Conservation (phyloP, 2,329 filamentous ascomycete genomes). For the Microsporum ferrugineum region DNA sequence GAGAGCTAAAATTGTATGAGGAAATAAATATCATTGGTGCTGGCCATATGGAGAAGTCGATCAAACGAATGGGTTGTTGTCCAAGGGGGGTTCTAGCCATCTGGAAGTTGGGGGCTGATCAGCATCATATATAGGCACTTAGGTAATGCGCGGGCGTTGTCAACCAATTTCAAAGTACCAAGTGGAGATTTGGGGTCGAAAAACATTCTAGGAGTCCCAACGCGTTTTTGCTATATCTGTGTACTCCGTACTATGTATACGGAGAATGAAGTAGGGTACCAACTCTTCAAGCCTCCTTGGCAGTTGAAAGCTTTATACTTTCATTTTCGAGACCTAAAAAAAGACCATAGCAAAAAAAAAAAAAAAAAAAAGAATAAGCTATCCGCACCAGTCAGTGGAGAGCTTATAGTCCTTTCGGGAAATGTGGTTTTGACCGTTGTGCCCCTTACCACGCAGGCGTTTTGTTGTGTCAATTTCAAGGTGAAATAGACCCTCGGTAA, state of each 20-base stretch:
- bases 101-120: conserved; percentile 2
- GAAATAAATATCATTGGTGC: conserved; percentile 5
- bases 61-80: conserved; percentile 2
- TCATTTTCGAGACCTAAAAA: background rate
- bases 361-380: background rate
- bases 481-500: background rate
- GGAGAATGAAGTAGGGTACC: background rate
- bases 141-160: background rate
- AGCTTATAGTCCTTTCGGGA: background rate
- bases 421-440: background rate
- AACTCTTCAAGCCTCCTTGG: conserved; percentile 3
- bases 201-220: background rate
- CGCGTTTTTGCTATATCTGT: background rate
- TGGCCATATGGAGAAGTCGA: conserved; percentile 4
- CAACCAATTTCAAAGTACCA: background rate
- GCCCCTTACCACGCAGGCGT: background rate
- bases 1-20: background rate
- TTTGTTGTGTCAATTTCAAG: background rate
- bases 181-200: conserved; percentile 2
- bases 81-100: conserved; percentile 8
- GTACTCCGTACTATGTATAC: background rate
- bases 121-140: conserved; percentile 1
- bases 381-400: background rate
- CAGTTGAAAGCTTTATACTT: background rate
- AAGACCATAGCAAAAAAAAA: background rate